Evolutionary conservation across 2,329 filamentous ascomycete genomes (phyloP), one percentile per base, ranked within the genome.

Genomic region (Fusarium verticillioides): DNA sequence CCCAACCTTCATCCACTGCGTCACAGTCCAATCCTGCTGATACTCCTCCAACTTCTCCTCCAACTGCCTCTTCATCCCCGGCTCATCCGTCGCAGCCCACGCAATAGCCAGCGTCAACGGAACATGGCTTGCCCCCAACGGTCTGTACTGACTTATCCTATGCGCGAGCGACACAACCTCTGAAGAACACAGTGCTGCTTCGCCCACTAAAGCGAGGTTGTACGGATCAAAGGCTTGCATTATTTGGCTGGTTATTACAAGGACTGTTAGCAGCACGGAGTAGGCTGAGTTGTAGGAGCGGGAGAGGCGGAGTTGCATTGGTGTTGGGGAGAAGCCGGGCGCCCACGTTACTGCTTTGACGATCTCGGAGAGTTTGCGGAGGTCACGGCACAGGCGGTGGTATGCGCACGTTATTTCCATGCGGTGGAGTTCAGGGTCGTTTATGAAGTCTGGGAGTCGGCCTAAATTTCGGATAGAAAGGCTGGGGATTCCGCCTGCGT

Each of bases 191-290:
- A 70, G 11, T 5, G 72, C 73, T 18, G 57, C 49, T 26, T 75
- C 73, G 2, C 59, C 66, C 0, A 75, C 69, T 0, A 75, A 30
- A 1, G 49, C 54, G 2, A 75, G 58, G 5, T 69, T 75, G 23
- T 65, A 63, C 0, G 74, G 74, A 6, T 76, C 69, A 2, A 75
- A 76, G 0, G 72, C 69, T 13, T 75, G 74, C 60, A 76, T 75
- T 1, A 76, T 21, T 11, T 73, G 61, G 12, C 69, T 63, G n/a
- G 73, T 50, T 7, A 73, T 65, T 1, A 75, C 39, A 1, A 66
- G 36, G 2, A 76, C 39, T 0, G 64, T 53, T 4, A 74, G 43
- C 23, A 73, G 53, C 0, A 75, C 64, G 0, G 66, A 68, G 26
- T 73, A 75, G 3, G 69, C 69, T 7, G 74, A 65, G 42, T 76